These are phyloP conservation scores for Radiomyces spectabilis DNA, from an alignment of 192 early-diverging fungal genomes.

Conservation along the genomic window DNA sequence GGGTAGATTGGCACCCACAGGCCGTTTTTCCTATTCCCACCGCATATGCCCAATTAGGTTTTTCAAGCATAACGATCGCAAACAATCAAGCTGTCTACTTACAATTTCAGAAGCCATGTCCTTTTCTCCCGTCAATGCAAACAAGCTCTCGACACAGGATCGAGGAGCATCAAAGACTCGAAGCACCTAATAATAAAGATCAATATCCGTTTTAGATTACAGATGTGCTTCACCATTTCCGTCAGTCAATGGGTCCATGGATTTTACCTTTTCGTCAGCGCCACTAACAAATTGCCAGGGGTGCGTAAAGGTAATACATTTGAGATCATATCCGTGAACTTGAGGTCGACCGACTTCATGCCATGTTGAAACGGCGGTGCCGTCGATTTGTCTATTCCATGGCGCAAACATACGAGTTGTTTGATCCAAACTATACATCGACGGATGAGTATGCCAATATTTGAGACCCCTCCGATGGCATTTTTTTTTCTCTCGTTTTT, in stretches of 20 bases:
- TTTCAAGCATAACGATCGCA: neutral
- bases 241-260: neutral
- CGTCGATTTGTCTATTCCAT: conserved; percentile 40
- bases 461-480: neutral
- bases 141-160: conserved; percentile 64
- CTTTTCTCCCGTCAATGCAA: conserved; percentile 35
- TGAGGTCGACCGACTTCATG: conserved; percentile 92
- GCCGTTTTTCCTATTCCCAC: conserved; percentile 34
- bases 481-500: conserved; percentile 1
- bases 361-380: conserved; percentile 47
- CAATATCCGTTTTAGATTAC: too few relatives aligned
- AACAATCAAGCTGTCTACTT: neutral
- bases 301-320: conserved; percentile 74
- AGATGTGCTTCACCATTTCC: too few relatives aligned
- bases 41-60: neutral
- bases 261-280: conserved; percentile 83
- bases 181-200: conserved; percentile 43
- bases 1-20: conserved; percentile 76
- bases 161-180: conserved; percentile 83
- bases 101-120: conserved; percentile 33
- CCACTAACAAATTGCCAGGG: conserved; percentile 75
- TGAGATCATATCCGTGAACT: conserved; percentile 93
- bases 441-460: neutral
- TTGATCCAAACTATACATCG: conserved; percentile 65
- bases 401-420: conserved; percentile 78